Evolutionary conservation across 2,329 filamentous ascomycete species (phyloP).

Genomic region (Atkinsonella texensis): DNA sequence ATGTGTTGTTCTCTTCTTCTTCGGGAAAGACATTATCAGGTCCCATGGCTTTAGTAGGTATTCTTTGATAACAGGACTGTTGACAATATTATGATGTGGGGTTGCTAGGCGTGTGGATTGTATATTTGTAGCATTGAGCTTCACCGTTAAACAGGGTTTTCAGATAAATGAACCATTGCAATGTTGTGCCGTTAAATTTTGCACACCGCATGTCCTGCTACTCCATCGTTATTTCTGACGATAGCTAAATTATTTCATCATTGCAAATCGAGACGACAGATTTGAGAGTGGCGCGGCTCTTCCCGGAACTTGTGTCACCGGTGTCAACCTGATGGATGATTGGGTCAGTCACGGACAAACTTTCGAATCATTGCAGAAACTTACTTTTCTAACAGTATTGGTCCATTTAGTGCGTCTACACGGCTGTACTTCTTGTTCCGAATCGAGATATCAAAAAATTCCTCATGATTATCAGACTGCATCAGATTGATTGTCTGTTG

Average conservation of each 20-base stretch:
- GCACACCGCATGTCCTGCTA: not conserved
- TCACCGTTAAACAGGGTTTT: not conserved
- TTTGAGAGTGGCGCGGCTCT: constrained; percentile 55
- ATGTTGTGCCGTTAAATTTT: not conserved
- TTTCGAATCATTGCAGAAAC: constrained; percentile 11
- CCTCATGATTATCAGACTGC: constrained; percentile 80
- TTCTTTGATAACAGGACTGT: not conserved
- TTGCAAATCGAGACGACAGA: constrained; percentile 64
- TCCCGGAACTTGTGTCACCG: constrained; percentile 45
- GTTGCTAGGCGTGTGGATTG: constrained; percentile 10
- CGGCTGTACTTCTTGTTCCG: constrained; percentile 89
- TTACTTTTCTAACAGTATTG: constrained; percentile 83
- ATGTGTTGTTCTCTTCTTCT: not conserved
- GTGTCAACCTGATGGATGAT: constrained; percentile 42
- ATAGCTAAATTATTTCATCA: constrained; percentile 27
- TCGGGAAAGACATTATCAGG: not conserved
- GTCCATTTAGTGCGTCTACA: constrained; percentile 84
- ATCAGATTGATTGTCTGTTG: constrained; percentile 86
- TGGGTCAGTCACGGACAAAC: constrained; percentile 13
- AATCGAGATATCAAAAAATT: constrained; percentile 87
- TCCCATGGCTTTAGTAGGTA: not conserved
- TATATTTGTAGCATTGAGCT: not conserved
- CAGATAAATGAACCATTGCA: not conserved
- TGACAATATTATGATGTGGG: not conserved
- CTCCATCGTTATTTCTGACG: not conserved